Evolutionary conservation across 345 rosid species (phyloP).

Genomic region (Aquilaria yunnanensis): DNA sequence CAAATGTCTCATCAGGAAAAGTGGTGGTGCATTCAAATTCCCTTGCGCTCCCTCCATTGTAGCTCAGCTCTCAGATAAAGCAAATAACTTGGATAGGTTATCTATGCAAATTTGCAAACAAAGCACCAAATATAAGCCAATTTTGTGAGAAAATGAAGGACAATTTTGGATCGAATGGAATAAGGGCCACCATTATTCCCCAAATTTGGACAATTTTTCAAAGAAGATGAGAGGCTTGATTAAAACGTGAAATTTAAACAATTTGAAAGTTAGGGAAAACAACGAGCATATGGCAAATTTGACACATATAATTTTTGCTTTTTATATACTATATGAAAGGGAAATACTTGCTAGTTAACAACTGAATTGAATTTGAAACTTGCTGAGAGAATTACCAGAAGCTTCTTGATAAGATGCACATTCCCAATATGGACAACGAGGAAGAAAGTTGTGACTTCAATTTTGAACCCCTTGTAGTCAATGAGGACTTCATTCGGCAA

Average conservation of each 20-base stretch:
- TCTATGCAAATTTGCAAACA: background rate
- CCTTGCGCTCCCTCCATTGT: conserved; percentile 32
- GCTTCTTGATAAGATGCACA: conserved; percentile 60
- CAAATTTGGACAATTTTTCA: too few species aligned
- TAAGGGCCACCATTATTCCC: too few species aligned
- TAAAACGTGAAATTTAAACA: too few species aligned
- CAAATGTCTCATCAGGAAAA: conserved; percentile 28
- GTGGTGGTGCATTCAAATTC: conserved; percentile 23
- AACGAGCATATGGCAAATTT: too few species aligned
- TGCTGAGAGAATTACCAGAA: conserved; percentile 47
- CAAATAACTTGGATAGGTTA: background rate
- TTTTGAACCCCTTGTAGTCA: conserved; percentile 76
- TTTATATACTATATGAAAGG: too few species aligned
- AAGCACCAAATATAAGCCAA: background rate
- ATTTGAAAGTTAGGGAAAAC: too few species aligned
- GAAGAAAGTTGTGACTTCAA: conserved; percentile 89
- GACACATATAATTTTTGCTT: too few species aligned
- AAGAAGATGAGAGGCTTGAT: too few species aligned
- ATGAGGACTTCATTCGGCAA: conserved; percentile 47
- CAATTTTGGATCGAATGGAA: too few species aligned
- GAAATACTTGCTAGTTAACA: background rate
- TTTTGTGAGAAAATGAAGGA: background rate
- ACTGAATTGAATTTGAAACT: background rate
- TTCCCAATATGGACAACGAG: conserved; percentile 81
- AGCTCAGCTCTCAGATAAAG: background rate